These are phyloP conservation scores for Neofusicoccum sp. DNA, from an alignment of 2,329 filamentous ascomycete species.

Conservation along the genomic window DNA sequence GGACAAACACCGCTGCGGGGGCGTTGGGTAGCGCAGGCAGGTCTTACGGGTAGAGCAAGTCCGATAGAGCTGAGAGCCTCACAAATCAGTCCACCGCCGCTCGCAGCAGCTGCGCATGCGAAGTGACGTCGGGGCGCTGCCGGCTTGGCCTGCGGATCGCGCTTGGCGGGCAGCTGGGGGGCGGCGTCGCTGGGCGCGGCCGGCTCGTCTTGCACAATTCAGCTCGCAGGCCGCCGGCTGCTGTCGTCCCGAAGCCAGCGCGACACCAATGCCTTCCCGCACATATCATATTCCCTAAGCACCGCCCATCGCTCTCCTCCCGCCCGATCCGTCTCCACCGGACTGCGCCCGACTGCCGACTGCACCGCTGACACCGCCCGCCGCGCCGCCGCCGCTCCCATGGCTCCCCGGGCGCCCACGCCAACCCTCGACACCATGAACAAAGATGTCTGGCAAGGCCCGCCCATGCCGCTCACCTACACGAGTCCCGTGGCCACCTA, in stretches of 20 bases:
- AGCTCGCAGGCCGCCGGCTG: neutral
- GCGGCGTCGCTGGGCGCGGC: neutral
- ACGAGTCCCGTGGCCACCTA: slow-evolving; percentile 14
- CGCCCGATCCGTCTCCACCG: neutral
- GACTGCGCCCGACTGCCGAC: neutral
- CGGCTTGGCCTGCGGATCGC: slow-evolving; percentile 6
- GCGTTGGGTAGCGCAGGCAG: neutral
- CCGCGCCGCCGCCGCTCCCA: neutral
- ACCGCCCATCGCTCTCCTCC: neutral
- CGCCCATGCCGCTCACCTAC: slow-evolving; percentile 14
- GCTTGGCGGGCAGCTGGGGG: neutral
- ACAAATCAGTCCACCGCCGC: neutral
- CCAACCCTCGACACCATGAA: slow-evolving; percentile 8
- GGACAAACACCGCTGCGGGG: neutral
- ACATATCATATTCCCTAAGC: neutral
- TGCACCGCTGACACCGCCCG: neutral
- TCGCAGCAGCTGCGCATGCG: neutral
- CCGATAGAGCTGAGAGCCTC: neutral
- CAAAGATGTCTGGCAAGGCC: neutral
- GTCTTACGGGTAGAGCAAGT: neutral
- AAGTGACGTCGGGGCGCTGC: slow-evolving; percentile 2
- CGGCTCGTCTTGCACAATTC: slow-evolving; percentile 15
- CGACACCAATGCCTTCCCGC: slow-evolving; percentile 1
- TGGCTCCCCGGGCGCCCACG: slow-evolving; percentile 7
- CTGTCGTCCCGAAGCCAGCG: slow-evolving; percentile 3